phyloP scores from a whole-genome alignment of 805 yeast genomes.

The Lachancea fermentati region DNA sequence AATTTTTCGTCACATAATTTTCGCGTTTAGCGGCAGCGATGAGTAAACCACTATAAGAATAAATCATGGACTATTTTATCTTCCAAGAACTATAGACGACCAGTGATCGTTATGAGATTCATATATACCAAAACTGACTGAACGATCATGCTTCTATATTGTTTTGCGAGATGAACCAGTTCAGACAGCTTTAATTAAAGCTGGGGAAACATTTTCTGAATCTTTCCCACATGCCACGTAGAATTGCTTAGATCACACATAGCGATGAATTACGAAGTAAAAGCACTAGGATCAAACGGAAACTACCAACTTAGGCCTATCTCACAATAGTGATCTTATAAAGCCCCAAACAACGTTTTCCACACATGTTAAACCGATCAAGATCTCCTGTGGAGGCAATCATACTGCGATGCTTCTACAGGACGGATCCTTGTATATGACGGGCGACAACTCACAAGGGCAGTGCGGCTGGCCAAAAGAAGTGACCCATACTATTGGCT shows the following conservation, averaged over 20 bases:
- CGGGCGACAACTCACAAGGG: constrained; percentile 55
- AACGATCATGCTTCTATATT: neutral
- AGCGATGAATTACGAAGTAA: constrained; percentile 13
- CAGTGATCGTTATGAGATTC: too few relatives aligned
- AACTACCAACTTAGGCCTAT: constrained; percentile 63
- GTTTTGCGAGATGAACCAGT: neutral
- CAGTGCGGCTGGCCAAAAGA: constrained; percentile 43
- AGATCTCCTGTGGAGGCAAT: constrained; percentile 77
- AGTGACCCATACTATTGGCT: constrained; percentile 5
- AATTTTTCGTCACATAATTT: neutral
- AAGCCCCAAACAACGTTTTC: constrained; percentile 24
- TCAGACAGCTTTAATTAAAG: neutral
- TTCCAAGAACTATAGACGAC: too few relatives aligned
- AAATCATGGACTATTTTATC: neutral
- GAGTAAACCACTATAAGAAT: neutral
- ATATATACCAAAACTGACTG: too few relatives aligned
- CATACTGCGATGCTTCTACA: constrained; percentile 61
- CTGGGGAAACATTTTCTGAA: neutral
- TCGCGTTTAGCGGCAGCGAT: neutral
- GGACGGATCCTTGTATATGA: constrained; percentile 47
- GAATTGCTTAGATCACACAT: neutral
- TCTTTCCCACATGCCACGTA: neutral
- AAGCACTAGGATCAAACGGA: constrained; percentile 84
- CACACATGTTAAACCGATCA: constrained; percentile 28
- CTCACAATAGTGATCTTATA: constrained; percentile 43